Base-by-base conservation (phyloP, 306 rosid genomes). In the Canavalia gladiata region DNA sequence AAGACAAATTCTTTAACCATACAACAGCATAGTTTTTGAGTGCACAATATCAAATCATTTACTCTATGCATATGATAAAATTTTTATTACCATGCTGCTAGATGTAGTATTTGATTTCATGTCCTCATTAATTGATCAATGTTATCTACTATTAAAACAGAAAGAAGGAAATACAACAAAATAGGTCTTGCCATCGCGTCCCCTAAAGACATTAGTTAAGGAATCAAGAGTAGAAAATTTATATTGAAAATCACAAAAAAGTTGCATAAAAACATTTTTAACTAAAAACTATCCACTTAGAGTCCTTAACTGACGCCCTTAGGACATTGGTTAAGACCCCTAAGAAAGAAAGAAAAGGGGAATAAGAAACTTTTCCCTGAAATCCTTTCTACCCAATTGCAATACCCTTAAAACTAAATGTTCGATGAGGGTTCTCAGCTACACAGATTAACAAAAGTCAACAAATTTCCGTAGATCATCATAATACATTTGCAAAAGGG, bases 381-480 rank as follows among this genome's bases (percentile, higher is more conserved):
- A 75, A 76, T 5, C 35, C 45, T 46, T 57, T 55, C 42, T 31
- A 2, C 25, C 31, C 58, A 64, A 34, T 35, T 45, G 54, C 58
- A 76, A 57, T 33, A 72, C 68, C 76, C 46, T 3, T 31, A 60
- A 10, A 68, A 63, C 33, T 5, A 81, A 66, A 55, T 37, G 46
- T 54, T 51, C 37, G 7, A 43, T 35, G 49, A 80, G 29, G 55
- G 41, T 58, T 10, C 86, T 30, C 13, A 51, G 63, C 54, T 9
- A 81, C 13, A 76, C 18, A 54, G 28, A 83, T 76, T 5, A 5
- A 41, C 79, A 79, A 50, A 63, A 75, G 34, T 28, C 7, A 68
- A 33, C 39, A 58, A 5, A 31, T 28, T 75, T 67, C 54, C 34
- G 46, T 1, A 25, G 43, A 81, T 68, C 72, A 72, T 68, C 49